Percentiles rank a stretch among this genome's conserved stretches.
phyloP scores from a whole-genome alignment of 2,329 filamentous ascomycete genomes.

The Neopestalotiopsis rosae region DNA sequence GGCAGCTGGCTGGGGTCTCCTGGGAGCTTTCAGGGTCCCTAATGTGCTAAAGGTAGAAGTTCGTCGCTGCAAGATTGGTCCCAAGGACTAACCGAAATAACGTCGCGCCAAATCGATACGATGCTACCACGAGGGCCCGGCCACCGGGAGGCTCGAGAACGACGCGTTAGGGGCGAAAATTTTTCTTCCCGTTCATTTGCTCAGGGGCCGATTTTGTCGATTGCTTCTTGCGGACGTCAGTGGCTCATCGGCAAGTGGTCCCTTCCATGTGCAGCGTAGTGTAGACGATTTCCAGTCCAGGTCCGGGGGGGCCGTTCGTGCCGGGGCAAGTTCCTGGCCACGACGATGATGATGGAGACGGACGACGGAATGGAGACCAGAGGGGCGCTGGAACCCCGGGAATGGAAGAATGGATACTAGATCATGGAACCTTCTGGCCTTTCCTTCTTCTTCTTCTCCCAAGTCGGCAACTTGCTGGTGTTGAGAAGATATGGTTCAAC shows the following conservation, averaged over 20 bases:
- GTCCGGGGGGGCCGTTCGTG: neutral
- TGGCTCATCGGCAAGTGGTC: constrained; percentile 15
- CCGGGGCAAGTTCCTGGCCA: neutral
- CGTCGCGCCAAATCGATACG: constrained; percentile 22
- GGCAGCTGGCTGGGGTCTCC: constrained; percentile 17
- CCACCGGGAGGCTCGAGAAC: neutral
- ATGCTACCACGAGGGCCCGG: constrained; percentile 16
- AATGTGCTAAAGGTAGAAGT: constrained; percentile 1
- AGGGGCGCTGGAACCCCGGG: neutral
- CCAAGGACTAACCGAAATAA: constrained; percentile 23
- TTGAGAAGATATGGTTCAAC: neutral
- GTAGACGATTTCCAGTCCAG: neutral
- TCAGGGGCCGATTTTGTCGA: constrained; percentile 16
- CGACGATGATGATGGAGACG: constrained; percentile 2
- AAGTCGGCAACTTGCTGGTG: neutral
- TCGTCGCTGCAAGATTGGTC: constrained; percentile 18
- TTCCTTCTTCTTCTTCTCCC: neutral
- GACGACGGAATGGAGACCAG: constrained; percentile 1
- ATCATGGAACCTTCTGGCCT: neutral
- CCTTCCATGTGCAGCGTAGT: neutral
- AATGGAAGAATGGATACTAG: neutral
- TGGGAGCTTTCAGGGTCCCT: constrained; percentile 10
- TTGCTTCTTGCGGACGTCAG: constrained; percentile 5
- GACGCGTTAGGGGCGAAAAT: constrained; percentile 13
- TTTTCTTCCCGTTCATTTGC: constrained; percentile 12